Base-by-base conservation (phyloP, 192 early-diverging fungal genomes). In the Coemansia erecta region DNA sequence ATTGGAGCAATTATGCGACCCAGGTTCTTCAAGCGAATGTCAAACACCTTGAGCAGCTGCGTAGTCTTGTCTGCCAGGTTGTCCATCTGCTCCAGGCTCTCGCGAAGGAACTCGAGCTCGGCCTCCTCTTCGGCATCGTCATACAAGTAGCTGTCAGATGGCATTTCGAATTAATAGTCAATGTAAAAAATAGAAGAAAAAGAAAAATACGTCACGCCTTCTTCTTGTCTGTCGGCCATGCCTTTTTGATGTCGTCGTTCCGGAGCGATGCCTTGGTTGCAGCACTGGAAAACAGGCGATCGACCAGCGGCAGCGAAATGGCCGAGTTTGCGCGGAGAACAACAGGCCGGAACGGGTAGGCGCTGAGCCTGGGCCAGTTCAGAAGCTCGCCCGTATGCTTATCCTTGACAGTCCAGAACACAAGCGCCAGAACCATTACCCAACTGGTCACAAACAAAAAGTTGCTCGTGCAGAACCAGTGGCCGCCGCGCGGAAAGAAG, bases 31-130 rank as follows among this genome's bases (percentile, higher is more conserved):
- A 81, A 65, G 5, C 79, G 72, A 56, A 72, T 71, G 68, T 81
- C 79, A 69, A 81, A 81, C 39, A 71, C 60, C 49, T 72, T 67
- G 60, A 81, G 69, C 35, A 81, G 60, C 62, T 72, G 66, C 18
- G 72, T 75, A 17, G 72, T 72, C 39, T 75, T 74, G 63, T 68
- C 65, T 8, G 79, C 69, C 58, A 81, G 53, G 58, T 75, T 74
- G 72, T 81, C 73, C 67, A 81, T 75, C 57, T 81, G 79, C 66
- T 81, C 79, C 6, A 81, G 72, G 47, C 79, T 81, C 57, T 81
- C 79, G 48, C 73, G 72, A 60, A 81, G 66, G 40, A 72, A 81
- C 26, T 69, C 68, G 28, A 81, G 70, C 63, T 81, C 79, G 8
- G 69, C 79, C 59, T 81, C 69, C 40, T 75, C 73, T 50, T 81